These are phyloP conservation scores for Mucor circinelloides DNA, from an alignment of 371 early-diverging fungal species.

Conservation along the genomic window DNA sequence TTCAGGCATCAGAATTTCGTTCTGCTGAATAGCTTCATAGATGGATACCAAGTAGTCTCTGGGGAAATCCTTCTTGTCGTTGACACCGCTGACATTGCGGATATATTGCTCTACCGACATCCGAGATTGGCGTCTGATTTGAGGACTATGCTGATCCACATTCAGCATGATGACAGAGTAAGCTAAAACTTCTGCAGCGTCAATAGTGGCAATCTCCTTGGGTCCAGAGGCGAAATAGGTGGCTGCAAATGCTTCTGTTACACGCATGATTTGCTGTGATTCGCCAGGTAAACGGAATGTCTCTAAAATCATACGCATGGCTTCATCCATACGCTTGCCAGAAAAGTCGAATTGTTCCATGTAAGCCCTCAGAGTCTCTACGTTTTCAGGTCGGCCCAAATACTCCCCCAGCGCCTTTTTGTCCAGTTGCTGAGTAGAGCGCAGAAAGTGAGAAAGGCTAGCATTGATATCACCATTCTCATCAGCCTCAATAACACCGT, in stretches of 20 bases:
- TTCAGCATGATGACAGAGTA: slow-evolving; percentile 94
- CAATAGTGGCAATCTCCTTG: slow-evolving; percentile 65
- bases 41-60: slow-evolving; percentile 74
- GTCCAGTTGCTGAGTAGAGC: slow-evolving; percentile 74
- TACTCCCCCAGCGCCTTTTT: slow-evolving; percentile 87
- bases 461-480: slow-evolving; percentile 52
- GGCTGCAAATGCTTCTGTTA: slow-evolving; percentile 85
- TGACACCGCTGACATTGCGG: slow-evolving; percentile 79
- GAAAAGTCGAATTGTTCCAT: slow-evolving; percentile 85
- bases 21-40: slow-evolving; percentile 74
- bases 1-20: slow-evolving; percentile 88
- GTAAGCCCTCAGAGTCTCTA: slow-evolving; percentile 77
- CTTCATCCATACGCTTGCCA: slow-evolving; percentile 85
- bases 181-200: slow-evolving; percentile 81
- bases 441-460: slow-evolving; percentile 74
- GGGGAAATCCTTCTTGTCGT: slow-evolving; percentile 73
- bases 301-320: slow-evolving; percentile 79
- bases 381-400: slow-evolving; percentile 81
- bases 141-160: slow-evolving; percentile 93
- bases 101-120: slow-evolving; percentile 89
- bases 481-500: slow-evolving; percentile 51
- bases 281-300: slow-evolving; percentile 94
- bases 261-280: slow-evolving; percentile 91
- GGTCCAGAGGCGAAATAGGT: slow-evolving; percentile 73
- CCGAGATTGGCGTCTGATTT: slow-evolving; percentile 70